These are phyloP conservation scores for Gonium pectorale DNA, from an alignment of 139 green algal genomes.

Conservation along the genomic window DNA sequence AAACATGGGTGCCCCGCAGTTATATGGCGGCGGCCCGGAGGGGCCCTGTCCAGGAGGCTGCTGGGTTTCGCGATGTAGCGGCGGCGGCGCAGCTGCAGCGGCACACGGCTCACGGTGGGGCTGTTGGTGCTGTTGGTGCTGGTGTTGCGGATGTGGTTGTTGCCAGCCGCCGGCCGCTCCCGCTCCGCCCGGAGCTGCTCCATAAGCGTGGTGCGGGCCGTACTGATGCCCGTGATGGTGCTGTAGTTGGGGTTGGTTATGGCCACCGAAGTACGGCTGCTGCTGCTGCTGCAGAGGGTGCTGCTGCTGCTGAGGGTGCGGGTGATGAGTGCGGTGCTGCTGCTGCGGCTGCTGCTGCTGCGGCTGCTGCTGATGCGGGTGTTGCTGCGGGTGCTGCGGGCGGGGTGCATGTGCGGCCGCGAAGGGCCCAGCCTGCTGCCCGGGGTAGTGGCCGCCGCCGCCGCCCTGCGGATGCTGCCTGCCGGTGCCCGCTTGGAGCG, in stretches of 20 bases:
- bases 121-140: neutral
- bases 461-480: too few relatives aligned
- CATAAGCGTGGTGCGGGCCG: too few relatives aligned
- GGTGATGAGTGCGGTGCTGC: neutral
- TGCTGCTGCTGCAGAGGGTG: constrained; percentile 1
- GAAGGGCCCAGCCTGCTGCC: too few relatives aligned
- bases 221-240: neutral
- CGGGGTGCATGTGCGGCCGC: too few relatives aligned
- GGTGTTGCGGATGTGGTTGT: neutral
- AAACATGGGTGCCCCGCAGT: too few relatives aligned
- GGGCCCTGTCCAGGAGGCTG: too few relatives aligned
- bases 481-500: too few relatives aligned
- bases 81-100: neutral
- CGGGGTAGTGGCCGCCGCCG: too few relatives aligned
- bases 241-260: neutral
- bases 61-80: too few relatives aligned
- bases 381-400: neutral
- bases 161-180: neutral
- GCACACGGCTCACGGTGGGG: too few relatives aligned
- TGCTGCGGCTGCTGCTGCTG: constrained; percentile 7
- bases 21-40: too few relatives aligned
- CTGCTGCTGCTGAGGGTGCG: neutral
- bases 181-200: too few relatives aligned
- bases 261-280: neutral
- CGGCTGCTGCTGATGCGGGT: neutral